Percentiles rank a stretch among this genome's conserved stretches.
phyloP scores from a whole-genome alignment of 2,329 filamentous ascomycete species.

The Aspergillus sp. region DNA sequence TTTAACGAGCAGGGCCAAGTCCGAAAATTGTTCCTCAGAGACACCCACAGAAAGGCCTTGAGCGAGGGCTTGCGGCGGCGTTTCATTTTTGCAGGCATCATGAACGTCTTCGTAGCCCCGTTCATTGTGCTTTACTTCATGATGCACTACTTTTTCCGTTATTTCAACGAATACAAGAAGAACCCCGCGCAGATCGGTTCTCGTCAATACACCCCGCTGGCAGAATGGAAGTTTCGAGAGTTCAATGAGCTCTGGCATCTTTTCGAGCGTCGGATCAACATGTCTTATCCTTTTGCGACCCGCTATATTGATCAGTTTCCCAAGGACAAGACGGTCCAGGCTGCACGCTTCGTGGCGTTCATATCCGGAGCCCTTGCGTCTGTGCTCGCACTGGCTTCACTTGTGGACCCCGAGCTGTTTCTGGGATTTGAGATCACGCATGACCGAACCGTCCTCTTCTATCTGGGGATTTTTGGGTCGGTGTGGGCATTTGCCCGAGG shows the following conservation, averaged over 20 bases:
- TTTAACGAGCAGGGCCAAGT: slow-evolving; percentile 87
- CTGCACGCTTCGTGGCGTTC: slow-evolving; percentile 77
- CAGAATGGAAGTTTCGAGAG: slow-evolving; percentile 96
- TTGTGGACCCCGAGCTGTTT: slow-evolving; percentile 87
- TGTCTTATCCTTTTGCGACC: slow-evolving; percentile 89
- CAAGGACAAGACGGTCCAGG: slow-evolving; percentile 82
- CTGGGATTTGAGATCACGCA: slow-evolving; percentile 84
- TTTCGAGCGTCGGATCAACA: slow-evolving; percentile 79
- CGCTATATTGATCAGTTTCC: slow-evolving; percentile 94
- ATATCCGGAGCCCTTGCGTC: slow-evolving; percentile 77
- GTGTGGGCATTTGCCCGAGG: slow-evolving; percentile 78
- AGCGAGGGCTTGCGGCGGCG: slow-evolving; percentile 68
- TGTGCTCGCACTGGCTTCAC: slow-evolving; percentile 70
- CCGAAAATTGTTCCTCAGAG: slow-evolving; percentile 73
- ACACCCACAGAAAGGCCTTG: slow-evolving; percentile 67
- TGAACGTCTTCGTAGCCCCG: slow-evolving; percentile 79
- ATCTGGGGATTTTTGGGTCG: slow-evolving; percentile 70
- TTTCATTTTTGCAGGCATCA: slow-evolving; percentile 71
- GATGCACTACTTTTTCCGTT: slow-evolving; percentile 85
- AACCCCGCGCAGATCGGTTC: slow-evolving; percentile 82
- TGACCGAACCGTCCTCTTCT: slow-evolving; percentile 83
- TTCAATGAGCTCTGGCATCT: slow-evolving; percentile 95
- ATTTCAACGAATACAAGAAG: slow-evolving; percentile 95
- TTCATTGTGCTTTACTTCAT: slow-evolving; percentile 80
- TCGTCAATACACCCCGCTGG: slow-evolving; percentile 82